phyloP scores from a whole-genome alignment of 192 early-diverging fungal species.

The Oehlia diaphana region DNA sequence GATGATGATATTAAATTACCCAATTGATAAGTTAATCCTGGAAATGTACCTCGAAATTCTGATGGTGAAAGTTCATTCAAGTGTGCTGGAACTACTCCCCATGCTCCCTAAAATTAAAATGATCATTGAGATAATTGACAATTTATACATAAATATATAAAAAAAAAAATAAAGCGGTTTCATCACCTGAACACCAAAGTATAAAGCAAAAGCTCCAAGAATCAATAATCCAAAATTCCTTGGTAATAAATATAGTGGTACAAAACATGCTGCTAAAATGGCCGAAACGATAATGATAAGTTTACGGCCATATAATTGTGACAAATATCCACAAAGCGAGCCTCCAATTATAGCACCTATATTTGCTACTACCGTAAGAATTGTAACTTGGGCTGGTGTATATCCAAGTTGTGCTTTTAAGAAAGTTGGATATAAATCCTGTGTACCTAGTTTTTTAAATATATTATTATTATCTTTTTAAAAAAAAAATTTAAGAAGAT shows the following conservation, averaged over 20 bases:
- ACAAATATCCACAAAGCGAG: slow-evolving; percentile 66
- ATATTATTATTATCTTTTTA: no score
- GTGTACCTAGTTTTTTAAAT: slow-evolving; percentile 35
- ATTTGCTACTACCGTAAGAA: slow-evolving; percentile 61
- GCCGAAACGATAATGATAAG: slow-evolving; percentile 52
- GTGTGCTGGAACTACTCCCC: slow-evolving; percentile 68
- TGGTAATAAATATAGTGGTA: slow-evolving; percentile 67
- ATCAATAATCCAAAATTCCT: slow-evolving; percentile 33
- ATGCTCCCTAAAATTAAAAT: slow-evolving; percentile 13
- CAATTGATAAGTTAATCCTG: slow-evolving; percentile 74
- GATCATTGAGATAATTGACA: not conserved
- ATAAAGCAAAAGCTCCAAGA: slow-evolving; percentile 49
- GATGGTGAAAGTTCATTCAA: slow-evolving; percentile 70
- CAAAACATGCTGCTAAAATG: slow-evolving; percentile 58
- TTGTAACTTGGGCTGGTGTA: slow-evolving; percentile 48
- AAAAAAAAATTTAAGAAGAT: not conserved
- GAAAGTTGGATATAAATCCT: slow-evolving; percentile 76
- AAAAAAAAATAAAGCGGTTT: no score
- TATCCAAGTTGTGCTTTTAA: slow-evolving; percentile 61
- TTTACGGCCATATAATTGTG: slow-evolving; percentile 67
- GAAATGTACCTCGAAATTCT: slow-evolving; percentile 64
- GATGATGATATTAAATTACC: slow-evolving; percentile 67
- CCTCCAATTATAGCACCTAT: slow-evolving; percentile 71
- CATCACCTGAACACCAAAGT: slow-evolving; percentile 58
- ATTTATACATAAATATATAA: not conserved